Conservation (phyloP, 495 filamentous ascomycete species). For the Neurospora sp. region DNA sequence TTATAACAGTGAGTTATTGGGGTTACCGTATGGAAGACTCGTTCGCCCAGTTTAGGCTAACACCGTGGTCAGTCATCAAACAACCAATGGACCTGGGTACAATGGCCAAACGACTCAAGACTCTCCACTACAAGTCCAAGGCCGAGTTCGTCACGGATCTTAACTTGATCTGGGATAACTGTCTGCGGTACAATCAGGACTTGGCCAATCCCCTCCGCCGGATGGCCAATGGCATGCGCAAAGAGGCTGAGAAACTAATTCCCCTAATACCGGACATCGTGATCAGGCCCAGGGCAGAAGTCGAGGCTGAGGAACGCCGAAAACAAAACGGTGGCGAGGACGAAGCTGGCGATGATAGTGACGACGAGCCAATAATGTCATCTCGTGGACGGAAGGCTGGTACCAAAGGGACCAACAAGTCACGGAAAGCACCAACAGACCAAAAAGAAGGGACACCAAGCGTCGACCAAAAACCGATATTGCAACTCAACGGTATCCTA, state of each 20-base stretch:
- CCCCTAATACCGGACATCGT: constrained; percentile 89
- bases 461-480: constrained; percentile 49
- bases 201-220: constrained; percentile 79
- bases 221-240: constrained; percentile 91
- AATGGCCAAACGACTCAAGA: constrained; percentile 97
- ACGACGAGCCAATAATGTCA: constrained; percentile 97
- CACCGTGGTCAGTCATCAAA: constrained; percentile 63
- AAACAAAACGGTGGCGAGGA: constrained; percentile 68
- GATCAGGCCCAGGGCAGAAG: constrained; percentile 82
- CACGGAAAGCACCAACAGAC: constrained; percentile 65
- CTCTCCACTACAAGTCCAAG: constrained; percentile 81
- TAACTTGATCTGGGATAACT: constrained; percentile 94
- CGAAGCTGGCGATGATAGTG: constrained; percentile 78
- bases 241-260: constrained; percentile 90
- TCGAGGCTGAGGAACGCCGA: constrained; percentile 89
- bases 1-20: constrained; percentile 51
- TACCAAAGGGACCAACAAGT: constrained; percentile 61
- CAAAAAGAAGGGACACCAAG: constrained; percentile 75
- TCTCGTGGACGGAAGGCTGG: constrained; percentile 87
- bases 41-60: constrained; percentile 13
- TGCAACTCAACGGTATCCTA: constrained; percentile 43
- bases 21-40: neutral
- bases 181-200: constrained; percentile 88
- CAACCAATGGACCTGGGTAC: constrained; percentile 95
- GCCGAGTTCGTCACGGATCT: constrained; percentile 88